phyloP scores from a whole-genome alignment of 108 stramenopile genomes.

The Conticribra guillardii region DNA sequence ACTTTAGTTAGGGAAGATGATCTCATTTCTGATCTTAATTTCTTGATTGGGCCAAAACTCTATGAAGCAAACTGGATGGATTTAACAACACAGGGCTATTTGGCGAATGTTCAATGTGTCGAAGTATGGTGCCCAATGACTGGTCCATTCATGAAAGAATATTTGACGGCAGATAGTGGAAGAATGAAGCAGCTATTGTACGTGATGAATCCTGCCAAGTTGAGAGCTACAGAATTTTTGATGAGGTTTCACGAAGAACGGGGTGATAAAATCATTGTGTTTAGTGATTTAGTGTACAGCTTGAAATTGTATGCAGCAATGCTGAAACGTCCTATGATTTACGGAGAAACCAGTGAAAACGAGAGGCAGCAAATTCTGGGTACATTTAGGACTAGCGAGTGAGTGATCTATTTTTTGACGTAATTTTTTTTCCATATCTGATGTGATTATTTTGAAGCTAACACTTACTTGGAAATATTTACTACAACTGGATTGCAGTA shows the following conservation, averaged over 20 bases:
- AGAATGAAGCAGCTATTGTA: conserved; percentile 92
- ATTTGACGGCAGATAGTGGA: conserved; percentile 80
- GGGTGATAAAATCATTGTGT: conserved; percentile 98
- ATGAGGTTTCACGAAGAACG: conserved; percentile 93
- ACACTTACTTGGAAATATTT: not conserved
- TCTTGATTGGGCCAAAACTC: conserved; percentile 99
- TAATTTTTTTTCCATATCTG: not conserved
- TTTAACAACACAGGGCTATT: conserved; percentile 94
- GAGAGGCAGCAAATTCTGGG: conserved; percentile 94
- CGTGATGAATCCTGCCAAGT: conserved; percentile 97
- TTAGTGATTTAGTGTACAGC: conserved; percentile 94
- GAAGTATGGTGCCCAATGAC: conserved; percentile 99
- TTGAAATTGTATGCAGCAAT: conserved; percentile 89
- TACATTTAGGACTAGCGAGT: conserved; percentile 85
- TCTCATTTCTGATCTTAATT: conserved; percentile 95
- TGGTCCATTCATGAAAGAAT: conserved; percentile 95
- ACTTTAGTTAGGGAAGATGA: conserved; percentile 99
- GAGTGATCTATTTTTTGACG: conserved; percentile 24
- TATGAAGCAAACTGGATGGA: conserved; percentile 99
- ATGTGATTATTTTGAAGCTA: not conserved
- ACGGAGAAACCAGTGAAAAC: conserved; percentile 93
- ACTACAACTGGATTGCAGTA: conserved; percentile 22
- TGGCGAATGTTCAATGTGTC: conserved; percentile 98
- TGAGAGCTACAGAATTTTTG: conserved; percentile 91
- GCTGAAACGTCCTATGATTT: conserved; percentile 89